Base-by-base conservation (phyloP, 441 rosid species). In the Populus hybrid region DNA sequence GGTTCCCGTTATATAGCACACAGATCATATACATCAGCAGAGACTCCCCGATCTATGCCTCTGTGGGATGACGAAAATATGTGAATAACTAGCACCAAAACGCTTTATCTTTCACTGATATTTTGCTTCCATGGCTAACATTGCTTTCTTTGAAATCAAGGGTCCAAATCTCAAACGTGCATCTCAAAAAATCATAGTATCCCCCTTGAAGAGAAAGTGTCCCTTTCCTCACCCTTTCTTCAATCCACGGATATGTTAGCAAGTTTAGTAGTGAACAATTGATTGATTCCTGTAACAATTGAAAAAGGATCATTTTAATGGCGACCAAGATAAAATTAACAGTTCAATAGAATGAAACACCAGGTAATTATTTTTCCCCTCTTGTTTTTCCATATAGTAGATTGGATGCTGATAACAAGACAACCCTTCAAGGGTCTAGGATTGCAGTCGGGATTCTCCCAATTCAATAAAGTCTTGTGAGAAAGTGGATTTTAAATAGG, bases 161-260 rank as follows among this genome's bases (percentile, higher is more conserved):
- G 1, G 97, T 91, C 99, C 99, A 96, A 82, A 90, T 96, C 94
- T 94, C 92, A 40, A 94, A 94, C 2, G 96, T 87, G 81, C 98
- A 96, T 70, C 89, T 82, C 18, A 86, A 71, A 73, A 96, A 93
- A 83, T 94, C 87, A 76, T 94, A 94, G 89, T 96, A 96, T 28
- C 99, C 98, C 11, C 98, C 99, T 76, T 93, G 97, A 80, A 94
- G 74, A 42, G 84, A 87, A 53, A 95, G 81, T 66, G 56, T 64
- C 40, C 90, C 93, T 76, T 82, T 81, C 84, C 75, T 82, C 75
- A 92, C 93, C 81, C 79, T 90, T 68, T 93, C 98, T 87, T 94
- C 90, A 70, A 96, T 93, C 99, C 98, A 96, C 1, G 98, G 98
- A 77, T 94, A 96, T 72, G 90, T 90, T 74, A 94, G 94, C 82